Conservation (phyloP, 495 filamentous ascomycete species). For the Parathielavia appendiculata region DNA sequence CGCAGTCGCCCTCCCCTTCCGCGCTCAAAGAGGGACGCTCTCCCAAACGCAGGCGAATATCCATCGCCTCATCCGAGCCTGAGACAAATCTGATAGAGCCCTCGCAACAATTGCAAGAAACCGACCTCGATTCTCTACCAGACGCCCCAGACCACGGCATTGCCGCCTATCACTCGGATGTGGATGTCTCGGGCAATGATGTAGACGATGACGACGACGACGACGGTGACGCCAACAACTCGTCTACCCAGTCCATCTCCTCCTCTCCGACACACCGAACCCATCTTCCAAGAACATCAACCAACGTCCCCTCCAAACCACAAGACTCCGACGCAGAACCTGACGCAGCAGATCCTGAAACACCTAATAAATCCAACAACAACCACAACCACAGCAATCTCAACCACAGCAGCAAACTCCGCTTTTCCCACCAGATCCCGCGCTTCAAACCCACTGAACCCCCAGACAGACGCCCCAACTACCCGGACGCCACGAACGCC, state of each 20-base stretch:
- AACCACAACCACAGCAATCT: constrained; percentile 3
- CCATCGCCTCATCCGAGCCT: constrained; percentile 18
- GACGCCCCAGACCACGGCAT: constrained; percentile 25
- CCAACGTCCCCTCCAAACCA: not conserved
- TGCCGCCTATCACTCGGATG: constrained; percentile 12
- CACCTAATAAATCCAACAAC: not conserved
- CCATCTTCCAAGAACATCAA: not conserved
- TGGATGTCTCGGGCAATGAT: not conserved
- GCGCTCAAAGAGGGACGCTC: constrained; percentile 14
- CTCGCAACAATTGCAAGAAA: constrained; percentile 6
- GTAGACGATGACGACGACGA: constrained; percentile 9
- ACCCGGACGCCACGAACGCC: not conserved
- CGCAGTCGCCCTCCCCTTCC: constrained; percentile 19
- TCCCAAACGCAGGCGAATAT: constrained; percentile 30
- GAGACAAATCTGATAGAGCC: constrained; percentile 13
- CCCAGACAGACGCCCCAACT: constrained; percentile 12
- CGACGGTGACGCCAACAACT: not conserved
- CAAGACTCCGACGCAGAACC: not conserved
- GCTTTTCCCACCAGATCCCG: constrained; percentile 33
- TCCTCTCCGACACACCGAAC: not conserved
- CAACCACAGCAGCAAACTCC: constrained; percentile 17
- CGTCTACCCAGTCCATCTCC: not conserved
- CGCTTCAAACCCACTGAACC: constrained; percentile 38
- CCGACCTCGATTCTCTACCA: constrained; percentile 18
- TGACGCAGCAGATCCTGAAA: not conserved